These are phyloP conservation scores for Ceratocystis cubensis DNA, from an alignment of 2,329 filamentous ascomycete species.

Conservation along the genomic window DNA sequence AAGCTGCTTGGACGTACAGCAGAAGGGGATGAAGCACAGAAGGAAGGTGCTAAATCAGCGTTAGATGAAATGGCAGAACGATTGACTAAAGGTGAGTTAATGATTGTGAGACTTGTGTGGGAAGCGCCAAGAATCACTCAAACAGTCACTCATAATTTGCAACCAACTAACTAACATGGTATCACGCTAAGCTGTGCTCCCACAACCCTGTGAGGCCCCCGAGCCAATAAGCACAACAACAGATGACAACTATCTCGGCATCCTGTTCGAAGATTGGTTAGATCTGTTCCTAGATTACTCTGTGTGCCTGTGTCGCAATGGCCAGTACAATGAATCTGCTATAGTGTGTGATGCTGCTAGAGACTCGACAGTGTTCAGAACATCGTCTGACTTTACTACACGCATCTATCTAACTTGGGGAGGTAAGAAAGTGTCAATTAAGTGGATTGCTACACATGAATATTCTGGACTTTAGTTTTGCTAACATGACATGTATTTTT, in stretches of 20 bases:
- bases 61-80: slow-evolving; percentile 45
- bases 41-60: slow-evolving; percentile 30
- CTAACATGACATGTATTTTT: slow-evolving; percentile 19
- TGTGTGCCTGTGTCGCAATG: slow-evolving; percentile 56
- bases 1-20: slow-evolving; percentile 38
- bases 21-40: slow-evolving; percentile 22
- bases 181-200: slow-evolving; percentile 20
- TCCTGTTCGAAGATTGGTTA: slow-evolving; percentile 74
- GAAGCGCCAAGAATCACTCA: no score
- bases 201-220: slow-evolving; percentile 18
- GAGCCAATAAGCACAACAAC: background rate
- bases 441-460: no score
- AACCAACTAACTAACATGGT: background rate
- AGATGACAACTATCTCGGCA: slow-evolving; percentile 51
- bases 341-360: slow-evolving; percentile 64
- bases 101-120: background rate
- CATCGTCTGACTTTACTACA: slow-evolving; percentile 53
- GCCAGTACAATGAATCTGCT: slow-evolving; percentile 61
- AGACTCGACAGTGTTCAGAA: slow-evolving; percentile 71
- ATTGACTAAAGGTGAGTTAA: slow-evolving; percentile 39
- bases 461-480: slow-evolving; percentile 1
- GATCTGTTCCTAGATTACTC: slow-evolving; percentile 84
- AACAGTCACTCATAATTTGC: background rate
- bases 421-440: slow-evolving; percentile 34
- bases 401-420: slow-evolving; percentile 68